Evolutionary conservation across 2,329 filamentous ascomycete genomes (phyloP).

Genomic region (Rhynchosporium graminicola): DNA sequence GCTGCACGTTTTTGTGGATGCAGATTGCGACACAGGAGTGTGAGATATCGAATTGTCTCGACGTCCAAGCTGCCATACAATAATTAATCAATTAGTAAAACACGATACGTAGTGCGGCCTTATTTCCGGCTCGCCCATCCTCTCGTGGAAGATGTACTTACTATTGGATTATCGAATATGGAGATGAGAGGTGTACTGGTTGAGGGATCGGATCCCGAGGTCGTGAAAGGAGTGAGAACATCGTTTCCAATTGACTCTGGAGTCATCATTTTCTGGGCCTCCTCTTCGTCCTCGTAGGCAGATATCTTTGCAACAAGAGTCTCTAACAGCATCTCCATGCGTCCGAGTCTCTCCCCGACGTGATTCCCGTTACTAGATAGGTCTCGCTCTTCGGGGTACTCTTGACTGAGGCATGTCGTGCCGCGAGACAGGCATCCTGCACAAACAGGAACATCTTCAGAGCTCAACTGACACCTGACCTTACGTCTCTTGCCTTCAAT

Average conservation of each 20-base stretch:
- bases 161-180: slow-evolving; percentile 38
- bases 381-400: slow-evolving; percentile 39
- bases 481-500: slow-evolving; percentile 48
- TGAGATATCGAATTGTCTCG: slow-evolving; percentile 28
- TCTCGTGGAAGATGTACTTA: slow-evolving; percentile 20
- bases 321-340: slow-evolving; percentile 37
- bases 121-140: background rate
- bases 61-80: slow-evolving; percentile 31
- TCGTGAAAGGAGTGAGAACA: slow-evolving; percentile 32
- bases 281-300: slow-evolving; percentile 36
- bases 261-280: slow-evolving; percentile 34
- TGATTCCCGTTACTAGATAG: slow-evolving; percentile 30
- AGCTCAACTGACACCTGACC: slow-evolving; percentile 50
- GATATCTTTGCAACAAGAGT: slow-evolving; percentile 37
- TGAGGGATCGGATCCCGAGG: slow-evolving; percentile 18
- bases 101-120: background rate
- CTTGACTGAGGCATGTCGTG: slow-evolving; percentile 39
- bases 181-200: slow-evolving; percentile 26
- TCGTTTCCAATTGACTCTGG: slow-evolving; percentile 37
- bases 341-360: slow-evolving; percentile 38
- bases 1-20: slow-evolving; percentile 26
- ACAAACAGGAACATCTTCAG: slow-evolving; percentile 45
- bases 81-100: background rate
- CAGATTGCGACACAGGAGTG: slow-evolving; percentile 30
- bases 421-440: slow-evolving; percentile 48